phyloP scores from a whole-genome alignment of 495 filamentous ascomycete genomes.

The Penicillium soppii region DNA sequence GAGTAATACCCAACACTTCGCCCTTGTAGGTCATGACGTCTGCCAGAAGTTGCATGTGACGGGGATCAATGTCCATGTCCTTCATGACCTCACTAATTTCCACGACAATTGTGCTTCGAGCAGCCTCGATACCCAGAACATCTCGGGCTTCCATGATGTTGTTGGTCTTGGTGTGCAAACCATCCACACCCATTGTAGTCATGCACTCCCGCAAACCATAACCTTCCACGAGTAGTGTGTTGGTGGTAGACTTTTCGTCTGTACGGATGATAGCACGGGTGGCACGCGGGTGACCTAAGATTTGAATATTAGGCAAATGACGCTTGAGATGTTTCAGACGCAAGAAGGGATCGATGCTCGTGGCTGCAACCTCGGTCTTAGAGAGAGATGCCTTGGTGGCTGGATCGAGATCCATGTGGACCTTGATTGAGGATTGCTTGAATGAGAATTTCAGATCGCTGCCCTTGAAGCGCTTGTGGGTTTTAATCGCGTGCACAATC shows the following conservation, averaged over 20 bases:
- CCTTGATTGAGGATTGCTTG: constrained; percentile 53
- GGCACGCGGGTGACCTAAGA: constrained; percentile 84
- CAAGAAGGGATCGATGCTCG: constrained; percentile 69
- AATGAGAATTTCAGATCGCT: constrained; percentile 51
- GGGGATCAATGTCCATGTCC: constrained; percentile 93
- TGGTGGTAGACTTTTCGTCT: constrained; percentile 54
- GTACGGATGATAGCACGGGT: constrained; percentile 86
- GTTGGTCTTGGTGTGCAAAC: constrained; percentile 71
- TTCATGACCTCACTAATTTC: constrained; percentile 84
- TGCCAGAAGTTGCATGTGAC: constrained; percentile 97
- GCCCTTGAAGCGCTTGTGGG: constrained; percentile 73
- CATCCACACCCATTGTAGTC: constrained; percentile 84
- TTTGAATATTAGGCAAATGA: constrained; percentile 70
- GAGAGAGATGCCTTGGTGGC: constrained; percentile 50
- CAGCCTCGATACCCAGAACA: constrained; percentile 98
- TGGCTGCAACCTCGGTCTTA: constrained; percentile 54
- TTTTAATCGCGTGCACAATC: constrained; percentile 70
- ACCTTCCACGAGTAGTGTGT: constrained; percentile 86
- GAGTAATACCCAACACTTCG: constrained; percentile 94
- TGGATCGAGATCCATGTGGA: constrained; percentile 57
- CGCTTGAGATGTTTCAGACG: constrained; percentile 83
- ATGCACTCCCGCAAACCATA: constrained; percentile 89
- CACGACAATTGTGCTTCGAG: constrained; percentile 74
- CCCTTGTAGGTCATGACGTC: constrained; percentile 99
- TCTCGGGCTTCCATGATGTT: constrained; percentile 85